phyloP scores from a whole-genome alignment of 371 early-diverging fungal species.

The Quaeritorhiza haematococci region DNA sequence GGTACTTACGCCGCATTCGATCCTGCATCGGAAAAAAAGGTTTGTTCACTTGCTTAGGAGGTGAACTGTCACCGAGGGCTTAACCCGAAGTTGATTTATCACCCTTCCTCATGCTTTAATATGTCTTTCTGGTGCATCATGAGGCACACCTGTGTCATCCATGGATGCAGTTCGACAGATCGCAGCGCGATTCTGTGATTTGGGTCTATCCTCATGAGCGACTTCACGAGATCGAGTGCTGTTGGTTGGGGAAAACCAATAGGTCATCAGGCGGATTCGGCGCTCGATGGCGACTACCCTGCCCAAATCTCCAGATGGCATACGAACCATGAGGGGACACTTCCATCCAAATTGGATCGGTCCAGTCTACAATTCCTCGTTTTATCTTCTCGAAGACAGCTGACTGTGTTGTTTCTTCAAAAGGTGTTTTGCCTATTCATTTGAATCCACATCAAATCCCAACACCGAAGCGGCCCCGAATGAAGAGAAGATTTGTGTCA shows the following conservation, averaged over 20 bases:
- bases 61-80: neutral
- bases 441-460: too few relatives aligned
- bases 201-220: constrained; percentile 17
- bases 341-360: constrained; percentile 2
- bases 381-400: constrained; percentile 8
- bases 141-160: constrained; percentile 8
- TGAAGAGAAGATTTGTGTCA: too few relatives aligned
- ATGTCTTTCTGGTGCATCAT: too few relatives aligned
- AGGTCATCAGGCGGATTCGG: neutral
- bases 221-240: constrained; percentile 8
- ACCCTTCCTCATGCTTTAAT: too few relatives aligned
- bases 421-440: constrained; percentile 15
- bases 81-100: neutral
- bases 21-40: neutral
- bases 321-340: constrained; percentile 4
- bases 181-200: constrained; percentile 5
- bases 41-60: neutral
- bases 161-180: constrained; percentile 9
- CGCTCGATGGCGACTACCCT: neutral
- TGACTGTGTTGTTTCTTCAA: constrained; percentile 5
- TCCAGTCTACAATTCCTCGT: constrained; percentile 17
- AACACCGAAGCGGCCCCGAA: too few relatives aligned
- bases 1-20: neutral
- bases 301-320: too few relatives aligned
- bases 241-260: neutral